phyloP scores from a whole-genome alignment of 306 rosid genomes.

The Pyrus bretschneideri region DNA sequence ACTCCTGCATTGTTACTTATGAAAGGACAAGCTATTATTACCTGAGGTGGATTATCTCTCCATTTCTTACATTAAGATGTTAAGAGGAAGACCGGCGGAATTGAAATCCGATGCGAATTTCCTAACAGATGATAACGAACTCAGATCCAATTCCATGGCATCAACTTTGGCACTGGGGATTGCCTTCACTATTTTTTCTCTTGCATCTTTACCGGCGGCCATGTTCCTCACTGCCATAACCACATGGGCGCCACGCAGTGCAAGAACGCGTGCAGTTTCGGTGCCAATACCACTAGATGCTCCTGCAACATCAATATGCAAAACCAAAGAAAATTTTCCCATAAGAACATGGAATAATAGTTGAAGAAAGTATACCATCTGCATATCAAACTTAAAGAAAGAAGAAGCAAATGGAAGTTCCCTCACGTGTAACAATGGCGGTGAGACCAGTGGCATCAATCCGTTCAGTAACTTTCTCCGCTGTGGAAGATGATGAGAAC shows the following conservation, averaged over 20 bases:
- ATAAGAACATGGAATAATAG: background rate
- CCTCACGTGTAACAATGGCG: constrained; percentile 72
- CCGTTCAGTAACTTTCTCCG: constrained; percentile 67
- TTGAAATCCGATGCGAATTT: constrained; percentile 61
- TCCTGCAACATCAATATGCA: constrained; percentile 42
- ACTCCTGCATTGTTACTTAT: constrained; percentile 91
- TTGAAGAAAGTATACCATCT: too few species aligned
- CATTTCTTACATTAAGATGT: constrained; percentile 70
- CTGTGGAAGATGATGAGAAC: constrained; percentile 65
- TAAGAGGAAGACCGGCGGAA: constrained; percentile 50
- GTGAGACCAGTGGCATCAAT: constrained; percentile 67
- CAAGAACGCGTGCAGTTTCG: constrained; percentile 85
- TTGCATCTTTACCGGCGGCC: constrained; percentile 41
- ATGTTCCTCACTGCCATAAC: constrained; percentile 66
- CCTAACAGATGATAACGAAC: constrained; percentile 54
- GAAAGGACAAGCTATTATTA: constrained; percentile 22
- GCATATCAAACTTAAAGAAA: background rate
- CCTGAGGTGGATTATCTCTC: background rate
- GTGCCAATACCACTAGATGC: constrained; percentile 77
- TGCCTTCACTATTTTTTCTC: constrained; percentile 53
- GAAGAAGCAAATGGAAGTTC: background rate
- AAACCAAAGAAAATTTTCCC: background rate
- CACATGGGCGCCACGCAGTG: constrained; percentile 79
- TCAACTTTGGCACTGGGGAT: constrained; percentile 68
- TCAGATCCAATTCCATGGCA: constrained; percentile 71